Evolutionary conservation across 768 basidiomycete genomes (phyloP).

Genomic region (Auricularia cornea): DNA sequence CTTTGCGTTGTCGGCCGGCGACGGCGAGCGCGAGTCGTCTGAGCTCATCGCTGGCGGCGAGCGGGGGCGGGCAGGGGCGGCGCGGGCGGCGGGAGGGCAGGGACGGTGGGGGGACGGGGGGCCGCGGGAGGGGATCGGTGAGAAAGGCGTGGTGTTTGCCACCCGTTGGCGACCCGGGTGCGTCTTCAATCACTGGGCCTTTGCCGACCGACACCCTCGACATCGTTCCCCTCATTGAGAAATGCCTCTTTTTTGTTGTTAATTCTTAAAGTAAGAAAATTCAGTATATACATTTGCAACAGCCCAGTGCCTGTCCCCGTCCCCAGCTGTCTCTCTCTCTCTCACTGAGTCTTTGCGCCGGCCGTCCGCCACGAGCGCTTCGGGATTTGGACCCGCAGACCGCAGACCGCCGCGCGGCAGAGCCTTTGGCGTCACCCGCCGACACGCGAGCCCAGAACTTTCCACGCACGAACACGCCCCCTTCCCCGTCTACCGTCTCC

Average conservation of each 20-base stretch:
- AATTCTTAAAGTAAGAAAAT: no score
- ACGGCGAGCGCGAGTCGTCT: background rate
- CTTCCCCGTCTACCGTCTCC: background rate
- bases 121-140: background rate
- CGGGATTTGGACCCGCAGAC: background rate
- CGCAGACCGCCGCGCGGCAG: background rate
- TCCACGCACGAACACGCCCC: background rate
- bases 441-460: background rate
- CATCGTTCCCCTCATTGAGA: no score
- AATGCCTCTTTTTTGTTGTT: no score
- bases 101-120: background rate
- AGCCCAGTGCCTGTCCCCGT: background rate
- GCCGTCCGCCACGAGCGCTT: background rate
- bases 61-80: background rate
- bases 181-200: background rate
- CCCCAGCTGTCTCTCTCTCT: background rate
- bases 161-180: background rate
- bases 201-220: no score
- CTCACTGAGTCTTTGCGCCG: no score
- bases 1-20: background rate
- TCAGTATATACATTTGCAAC: no score
- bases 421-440: background rate
- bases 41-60: background rate
- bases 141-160: background rate
- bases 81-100: background rate